Base-by-base conservation (phyloP, 768 basidiomycete genomes). In the Boletus edulis region DNA sequence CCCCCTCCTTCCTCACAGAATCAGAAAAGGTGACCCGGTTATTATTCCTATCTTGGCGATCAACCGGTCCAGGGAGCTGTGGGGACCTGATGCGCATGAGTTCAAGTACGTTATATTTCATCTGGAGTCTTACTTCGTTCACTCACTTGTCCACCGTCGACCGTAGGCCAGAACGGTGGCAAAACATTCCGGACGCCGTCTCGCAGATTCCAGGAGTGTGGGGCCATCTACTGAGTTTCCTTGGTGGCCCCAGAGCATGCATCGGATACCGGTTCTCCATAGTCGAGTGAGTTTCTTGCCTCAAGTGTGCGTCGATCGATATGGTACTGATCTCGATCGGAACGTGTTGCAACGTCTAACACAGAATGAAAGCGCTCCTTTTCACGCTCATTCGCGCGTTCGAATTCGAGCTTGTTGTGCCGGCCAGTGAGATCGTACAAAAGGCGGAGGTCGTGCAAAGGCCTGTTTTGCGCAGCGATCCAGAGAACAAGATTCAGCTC, bases 191-290 rank as follows among this genome's bases (percentile, higher is more conserved):
- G 0, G 75, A 78, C 12, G 73, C 71, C 0, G 76, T 73, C 2
- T 62, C 64, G 1, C 52, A 65, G 0, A 72, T 87, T 29, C 87
- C 86, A 14, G 83, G 85, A 2, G 76, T 87, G 0, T 86, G 80
- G 79, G 75, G 80, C 5, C 78, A 85, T 60, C 65, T 82, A 49
- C 63, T 87, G 35, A 77, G 81, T 0, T 89, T 89, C 76, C 63
- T 85, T 3, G 83, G 82, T 24, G 87, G 87, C 2, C 81, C 83
- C 17, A 76, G 78, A 31, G 77, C 84, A 8, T 89, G 86, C 59
- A 87, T 88, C 38, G 85, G 85, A 1, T 88, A 82, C 64, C 78
- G 82, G 11, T 87, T 88, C 62, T 75, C 86, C 24, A 65, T 87
- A 20, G 69, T 80, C 18, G 84, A 84, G 81, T 84, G 57, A 46